Percentiles rank a stretch among this genome's conserved stretches.
Conservation (phyloP, 169 alveolate species). For the Plasmodium gallinaceum region DNA sequence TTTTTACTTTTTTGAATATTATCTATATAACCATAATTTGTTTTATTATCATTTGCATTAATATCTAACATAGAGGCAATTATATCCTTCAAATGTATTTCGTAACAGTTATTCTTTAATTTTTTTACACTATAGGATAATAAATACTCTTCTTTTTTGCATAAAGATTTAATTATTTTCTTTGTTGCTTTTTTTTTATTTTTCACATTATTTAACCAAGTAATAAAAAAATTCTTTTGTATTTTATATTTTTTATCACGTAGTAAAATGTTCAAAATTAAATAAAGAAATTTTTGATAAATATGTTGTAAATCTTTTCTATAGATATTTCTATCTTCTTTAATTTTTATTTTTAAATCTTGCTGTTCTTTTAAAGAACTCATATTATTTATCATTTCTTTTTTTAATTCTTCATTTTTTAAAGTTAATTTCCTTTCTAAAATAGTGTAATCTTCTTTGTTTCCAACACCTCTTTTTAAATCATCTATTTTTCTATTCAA, state of each 20-base stretch:
- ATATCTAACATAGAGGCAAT: slow-evolving; percentile 19
- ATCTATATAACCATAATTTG: neutral
- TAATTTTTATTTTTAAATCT: slow-evolving; percentile 61
- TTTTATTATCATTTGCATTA: neutral
- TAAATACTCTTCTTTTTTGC: slow-evolving; percentile 37
- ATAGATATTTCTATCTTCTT: slow-evolving; percentile 62
- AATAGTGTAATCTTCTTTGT: slow-evolving; percentile 40
- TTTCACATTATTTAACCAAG: slow-evolving; percentile 40
- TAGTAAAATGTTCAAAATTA: slow-evolving; percentile 39
- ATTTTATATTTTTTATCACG: slow-evolving; percentile 38
- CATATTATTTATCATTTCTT: slow-evolving; percentile 68
- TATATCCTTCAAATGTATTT: slow-evolving; percentile 32
- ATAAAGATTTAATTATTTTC: slow-evolving; percentile 18
- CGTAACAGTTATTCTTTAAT: slow-evolving; percentile 35
- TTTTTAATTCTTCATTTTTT: slow-evolving; percentile 67
- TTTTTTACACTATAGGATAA: slow-evolving; percentile 39
- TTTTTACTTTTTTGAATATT: slow-evolving; percentile 17
- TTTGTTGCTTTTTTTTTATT: slow-evolving; percentile 38
- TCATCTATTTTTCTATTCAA: slow-evolving; percentile 67
- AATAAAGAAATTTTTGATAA: slow-evolving; percentile 24
- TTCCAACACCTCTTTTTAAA: slow-evolving; percentile 46
- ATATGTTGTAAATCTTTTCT: slow-evolving; percentile 53
- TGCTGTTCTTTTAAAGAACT: slow-evolving; percentile 57
- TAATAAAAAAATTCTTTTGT: slow-evolving; percentile 19
- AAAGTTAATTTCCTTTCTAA: slow-evolving; percentile 65